phyloP scores from a whole-genome alignment of 2,329 filamentous ascomycete species.

The Cryphonectria naterciae region DNA sequence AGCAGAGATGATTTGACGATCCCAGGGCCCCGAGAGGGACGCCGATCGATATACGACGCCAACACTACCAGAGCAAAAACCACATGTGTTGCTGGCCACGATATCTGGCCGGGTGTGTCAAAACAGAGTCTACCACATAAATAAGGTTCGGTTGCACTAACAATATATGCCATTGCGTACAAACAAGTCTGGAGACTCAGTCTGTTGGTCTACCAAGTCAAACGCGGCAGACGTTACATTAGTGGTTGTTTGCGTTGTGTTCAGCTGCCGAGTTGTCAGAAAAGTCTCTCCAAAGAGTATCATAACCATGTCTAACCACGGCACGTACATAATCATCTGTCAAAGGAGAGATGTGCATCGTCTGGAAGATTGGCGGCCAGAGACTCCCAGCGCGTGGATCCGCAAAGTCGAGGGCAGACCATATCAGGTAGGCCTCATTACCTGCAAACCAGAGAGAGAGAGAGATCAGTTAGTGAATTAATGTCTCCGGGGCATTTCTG shows the following conservation, averaged over 20 bases:
- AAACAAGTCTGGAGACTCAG: conserved; percentile 23
- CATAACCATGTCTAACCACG: background rate
- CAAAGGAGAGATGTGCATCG: conserved; percentile 22
- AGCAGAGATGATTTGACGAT: background rate
- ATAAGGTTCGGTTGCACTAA: background rate
- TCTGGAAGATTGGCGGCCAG: conserved; percentile 23
- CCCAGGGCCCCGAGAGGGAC: background rate
- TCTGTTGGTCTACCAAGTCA: conserved; percentile 24
- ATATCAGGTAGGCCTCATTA: conserved; percentile 14
- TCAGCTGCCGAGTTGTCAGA: conserved; percentile 7
- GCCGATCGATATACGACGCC: background rate
- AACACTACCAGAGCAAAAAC: background rate
- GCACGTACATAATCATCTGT: conserved; percentile 19
- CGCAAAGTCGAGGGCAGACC: conserved; percentile 23
- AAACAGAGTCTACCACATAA: background rate
- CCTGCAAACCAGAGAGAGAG: background rate
- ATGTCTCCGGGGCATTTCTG: background rate
- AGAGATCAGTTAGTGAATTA: background rate
- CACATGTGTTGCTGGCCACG: background rate
- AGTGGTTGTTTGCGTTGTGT: conserved; percentile 23
- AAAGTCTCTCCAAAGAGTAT: background rate
- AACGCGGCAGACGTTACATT: conserved; percentile 20
- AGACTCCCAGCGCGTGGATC: conserved; percentile 22
- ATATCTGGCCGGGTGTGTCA: background rate
- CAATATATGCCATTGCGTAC: conserved; percentile 24